Evolutionary conservation across 2,329 filamentous ascomycete species (phyloP).

Genomic region (Fusarium aywerte): DNA sequence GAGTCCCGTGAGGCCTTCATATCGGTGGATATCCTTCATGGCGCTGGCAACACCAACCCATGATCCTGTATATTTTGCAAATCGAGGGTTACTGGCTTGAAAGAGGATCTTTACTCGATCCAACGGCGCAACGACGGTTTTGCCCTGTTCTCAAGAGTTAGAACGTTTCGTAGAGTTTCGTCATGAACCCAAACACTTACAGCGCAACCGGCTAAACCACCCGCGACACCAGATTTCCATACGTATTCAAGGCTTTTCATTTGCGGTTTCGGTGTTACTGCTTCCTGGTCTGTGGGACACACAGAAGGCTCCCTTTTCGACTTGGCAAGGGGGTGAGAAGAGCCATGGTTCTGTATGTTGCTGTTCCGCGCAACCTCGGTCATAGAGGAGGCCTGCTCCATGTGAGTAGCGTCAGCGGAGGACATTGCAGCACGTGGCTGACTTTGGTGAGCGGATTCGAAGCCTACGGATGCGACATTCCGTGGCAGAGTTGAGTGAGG

Average conservation of each 20-base stretch:
- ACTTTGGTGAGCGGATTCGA: conserved; percentile 25
- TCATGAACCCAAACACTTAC: conserved; percentile 63
- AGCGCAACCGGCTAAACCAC: conserved; percentile 90
- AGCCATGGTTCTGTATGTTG: conserved; percentile 47
- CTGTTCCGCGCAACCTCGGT: conserved; percentile 59
- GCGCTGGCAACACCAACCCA: conserved; percentile 87
- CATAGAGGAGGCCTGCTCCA: conserved; percentile 68
- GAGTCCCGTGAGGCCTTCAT: conserved; percentile 79
- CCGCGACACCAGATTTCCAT: conserved; percentile 83
- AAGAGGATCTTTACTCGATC: conserved; percentile 99
- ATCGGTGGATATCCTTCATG: conserved; percentile 82
- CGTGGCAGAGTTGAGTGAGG: conserved; percentile 24
- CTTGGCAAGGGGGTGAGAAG: conserved; percentile 34
- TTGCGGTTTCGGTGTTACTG: conserved; percentile 57
- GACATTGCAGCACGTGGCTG: conserved; percentile 58
- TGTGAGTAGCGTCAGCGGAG: conserved; percentile 63
- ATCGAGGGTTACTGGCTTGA: conserved; percentile 93
- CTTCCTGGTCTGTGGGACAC: conserved; percentile 61
- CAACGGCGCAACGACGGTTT: conserved; percentile 93
- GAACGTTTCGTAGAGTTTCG: neutral
- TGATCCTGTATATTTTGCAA: conserved; percentile 89
- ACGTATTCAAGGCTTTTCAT: conserved; percentile 84
- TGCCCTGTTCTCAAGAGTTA: conserved; percentile 69
- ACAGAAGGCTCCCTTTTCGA: conserved; percentile 53
- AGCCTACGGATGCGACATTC: conserved; percentile 44